phyloP scores from a whole-genome alignment of 176 grass and related monocot genomes.

The Hordeum vulgare region DNA sequence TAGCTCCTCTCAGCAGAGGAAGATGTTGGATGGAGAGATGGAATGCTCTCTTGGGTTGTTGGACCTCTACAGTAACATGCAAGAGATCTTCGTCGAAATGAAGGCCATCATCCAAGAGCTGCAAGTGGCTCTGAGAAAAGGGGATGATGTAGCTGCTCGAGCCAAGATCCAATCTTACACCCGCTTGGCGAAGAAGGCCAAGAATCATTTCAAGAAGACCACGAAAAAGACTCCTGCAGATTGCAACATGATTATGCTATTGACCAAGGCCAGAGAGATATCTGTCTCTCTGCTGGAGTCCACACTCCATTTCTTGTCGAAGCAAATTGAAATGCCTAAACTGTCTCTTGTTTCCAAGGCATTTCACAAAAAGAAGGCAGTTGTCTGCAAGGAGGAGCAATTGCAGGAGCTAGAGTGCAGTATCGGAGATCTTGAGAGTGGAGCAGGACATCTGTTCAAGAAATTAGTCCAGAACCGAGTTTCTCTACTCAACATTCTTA shows the following conservation, averaged over 20 bases:
- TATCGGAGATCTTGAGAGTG: constrained; percentile 27
- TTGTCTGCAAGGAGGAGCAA: constrained; percentile 14
- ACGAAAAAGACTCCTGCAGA: neutral
- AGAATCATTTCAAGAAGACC: neutral
- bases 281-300: constrained; percentile 17
- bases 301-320: constrained; percentile 7
- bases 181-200: no score
- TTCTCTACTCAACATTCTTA: constrained; percentile 29
- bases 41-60: constrained; percentile 29
- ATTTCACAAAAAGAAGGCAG: constrained; percentile 20
- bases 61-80: constrained; percentile 27
- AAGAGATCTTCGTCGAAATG: constrained; percentile 14
- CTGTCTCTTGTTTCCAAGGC: constrained; percentile 26
- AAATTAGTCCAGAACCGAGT: constrained; percentile 23
- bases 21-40: constrained; percentile 22
- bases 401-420: constrained; percentile 19
- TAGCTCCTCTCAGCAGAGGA: neutral
- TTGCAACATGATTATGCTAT: neutral
- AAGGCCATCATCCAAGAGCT: constrained; percentile 26
- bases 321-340: constrained; percentile 13
- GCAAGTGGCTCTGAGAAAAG: constrained; percentile 25
- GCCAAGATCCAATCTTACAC: constrained; percentile 18
- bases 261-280: constrained; percentile 21
- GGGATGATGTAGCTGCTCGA: neutral
- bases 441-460: constrained; percentile 7